Conservation (phyloP, 2,329 filamentous ascomycete species). For the Claviceps citrina region DNA sequence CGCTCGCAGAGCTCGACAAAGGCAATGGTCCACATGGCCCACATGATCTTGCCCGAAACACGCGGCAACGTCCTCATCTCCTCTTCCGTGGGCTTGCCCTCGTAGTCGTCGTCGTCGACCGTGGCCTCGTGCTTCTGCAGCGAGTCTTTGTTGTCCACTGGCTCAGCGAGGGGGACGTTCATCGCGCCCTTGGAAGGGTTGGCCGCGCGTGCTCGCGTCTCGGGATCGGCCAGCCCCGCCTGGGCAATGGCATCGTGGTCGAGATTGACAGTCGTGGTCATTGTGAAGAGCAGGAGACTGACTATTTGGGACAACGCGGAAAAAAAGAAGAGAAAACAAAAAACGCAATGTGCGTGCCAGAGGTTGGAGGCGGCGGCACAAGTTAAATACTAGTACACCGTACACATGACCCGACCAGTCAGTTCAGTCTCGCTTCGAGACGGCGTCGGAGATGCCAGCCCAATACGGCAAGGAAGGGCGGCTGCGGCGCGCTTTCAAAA, state of each 20-base stretch:
- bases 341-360: too few species aligned
- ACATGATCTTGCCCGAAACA: constrained; percentile 49
- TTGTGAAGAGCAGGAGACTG: too few species aligned
- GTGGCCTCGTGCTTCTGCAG: constrained; percentile 9
- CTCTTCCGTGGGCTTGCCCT: constrained; percentile 41
- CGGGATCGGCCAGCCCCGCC: constrained; percentile 18
- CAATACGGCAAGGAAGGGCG: background rate
- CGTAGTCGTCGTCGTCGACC: constrained; percentile 15
- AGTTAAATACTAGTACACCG: too few species aligned
- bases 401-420: too few species aligned
- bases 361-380: too few species aligned
- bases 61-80: constrained; percentile 46
- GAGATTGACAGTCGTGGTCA: constrained; percentile 21
- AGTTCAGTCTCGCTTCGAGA: too few species aligned
- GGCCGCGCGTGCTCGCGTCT: constrained; percentile 15
- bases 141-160: constrained; percentile 7
- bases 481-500: constrained; percentile 2
- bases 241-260: constrained; percentile 22
- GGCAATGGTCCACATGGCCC: constrained; percentile 52
- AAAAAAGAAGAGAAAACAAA: too few species aligned
- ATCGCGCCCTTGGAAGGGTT: constrained; percentile 16
- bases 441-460: constrained; percentile 4
- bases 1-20: constrained; percentile 63
- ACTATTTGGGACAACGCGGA: background rate
- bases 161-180: too few species aligned